Conservation (phyloP, 257 asterid species). For the Gardenia jasminoides region DNA sequence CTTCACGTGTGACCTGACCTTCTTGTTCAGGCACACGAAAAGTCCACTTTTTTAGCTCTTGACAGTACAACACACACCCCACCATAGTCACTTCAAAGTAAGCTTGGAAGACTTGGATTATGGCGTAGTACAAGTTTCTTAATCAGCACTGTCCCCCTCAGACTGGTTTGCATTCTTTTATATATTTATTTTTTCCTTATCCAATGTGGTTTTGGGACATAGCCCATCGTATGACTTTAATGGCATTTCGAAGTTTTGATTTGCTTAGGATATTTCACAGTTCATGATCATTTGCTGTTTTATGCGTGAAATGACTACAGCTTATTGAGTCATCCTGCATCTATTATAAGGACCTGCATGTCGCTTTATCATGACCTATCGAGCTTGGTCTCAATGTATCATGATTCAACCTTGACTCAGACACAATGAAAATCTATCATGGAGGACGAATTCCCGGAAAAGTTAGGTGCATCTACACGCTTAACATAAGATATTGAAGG, state of each 20-base stretch:
- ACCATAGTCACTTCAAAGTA: constrained; percentile 33
- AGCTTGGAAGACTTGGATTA: constrained; percentile 20
- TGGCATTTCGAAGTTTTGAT: background rate
- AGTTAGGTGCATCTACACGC: too few species aligned
- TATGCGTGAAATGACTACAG: background rate
- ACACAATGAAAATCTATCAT: background rate
- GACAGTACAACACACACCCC: constrained; percentile 29
- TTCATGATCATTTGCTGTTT: background rate
- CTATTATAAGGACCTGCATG: background rate
- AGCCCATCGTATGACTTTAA: background rate
- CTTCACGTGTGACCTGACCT: constrained; percentile 65
- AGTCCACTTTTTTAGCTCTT: constrained; percentile 3
- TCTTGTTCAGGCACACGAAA: constrained; percentile 35
- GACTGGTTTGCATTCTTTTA: background rate
- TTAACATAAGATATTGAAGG: too few species aligned
- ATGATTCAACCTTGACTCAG: background rate
- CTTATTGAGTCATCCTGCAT: background rate
- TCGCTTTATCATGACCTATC: background rate
- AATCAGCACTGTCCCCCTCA: constrained; percentile 6
- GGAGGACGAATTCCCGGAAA: too few species aligned
- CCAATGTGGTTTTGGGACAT: background rate
- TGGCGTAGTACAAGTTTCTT: constrained; percentile 9
- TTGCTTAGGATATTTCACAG: background rate
- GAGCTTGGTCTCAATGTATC: background rate
- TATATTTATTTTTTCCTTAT: too few species aligned